Evolutionary conservation across 768 basidiomycete species (phyloP).

Genomic region (Leccinum sublutescens): DNA sequence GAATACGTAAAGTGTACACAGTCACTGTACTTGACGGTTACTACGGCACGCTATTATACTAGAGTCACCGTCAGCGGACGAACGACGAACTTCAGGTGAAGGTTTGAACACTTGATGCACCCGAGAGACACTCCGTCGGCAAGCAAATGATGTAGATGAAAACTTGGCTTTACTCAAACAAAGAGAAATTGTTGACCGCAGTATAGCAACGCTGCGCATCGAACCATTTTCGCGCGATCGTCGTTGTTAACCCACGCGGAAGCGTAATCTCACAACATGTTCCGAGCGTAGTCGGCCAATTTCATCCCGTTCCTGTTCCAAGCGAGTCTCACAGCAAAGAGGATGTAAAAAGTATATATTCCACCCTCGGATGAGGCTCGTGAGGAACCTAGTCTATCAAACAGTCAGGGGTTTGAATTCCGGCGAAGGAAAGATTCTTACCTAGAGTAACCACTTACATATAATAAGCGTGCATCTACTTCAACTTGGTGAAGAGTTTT

Average conservation of each 20-base stretch:
- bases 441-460: slow-evolving; percentile 19
- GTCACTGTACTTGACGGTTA: too few species aligned
- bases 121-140: too few species aligned
- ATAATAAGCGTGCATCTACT: slow-evolving; percentile 17
- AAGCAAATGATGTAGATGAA: too few species aligned
- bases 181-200: not conserved
- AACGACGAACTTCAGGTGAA: too few species aligned
- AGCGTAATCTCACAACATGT: not conserved
- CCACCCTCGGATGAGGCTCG: slow-evolving; percentile 5
- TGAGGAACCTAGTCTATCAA: slow-evolving; percentile 15
- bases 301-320: not conserved
- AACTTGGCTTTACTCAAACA: too few species aligned
- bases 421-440: not conserved
- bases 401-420: not conserved
- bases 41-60: too few species aligned
- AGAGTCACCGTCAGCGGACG: too few species aligned
- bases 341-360: slow-evolving; percentile 9
- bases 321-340: not conserved
- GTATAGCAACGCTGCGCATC: not conserved
- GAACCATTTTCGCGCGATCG: too few species aligned
- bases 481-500: slow-evolving; percentile 78
- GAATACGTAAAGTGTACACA: too few species aligned
- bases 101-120: too few species aligned
- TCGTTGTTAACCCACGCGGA: not conserved
- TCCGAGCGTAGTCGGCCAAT: not conserved